These are phyloP conservation scores for Colletotrichum chlorophyti DNA, from an alignment of 2,329 filamentous ascomycete species.

Conservation along the genomic window DNA sequence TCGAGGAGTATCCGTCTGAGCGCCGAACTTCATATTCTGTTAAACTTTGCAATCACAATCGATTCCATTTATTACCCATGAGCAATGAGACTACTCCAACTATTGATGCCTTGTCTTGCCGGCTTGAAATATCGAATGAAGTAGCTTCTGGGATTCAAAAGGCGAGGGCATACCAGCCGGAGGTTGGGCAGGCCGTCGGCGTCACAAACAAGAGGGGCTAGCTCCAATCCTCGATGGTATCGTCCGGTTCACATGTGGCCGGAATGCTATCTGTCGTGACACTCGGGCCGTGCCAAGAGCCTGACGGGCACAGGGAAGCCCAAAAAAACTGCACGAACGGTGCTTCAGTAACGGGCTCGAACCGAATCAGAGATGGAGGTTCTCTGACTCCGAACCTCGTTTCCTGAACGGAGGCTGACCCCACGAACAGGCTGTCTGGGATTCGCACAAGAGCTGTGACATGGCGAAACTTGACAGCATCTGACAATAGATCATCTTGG, in stretches of 20 bases:
- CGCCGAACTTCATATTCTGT: too few species aligned
- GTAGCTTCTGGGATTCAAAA: not conserved
- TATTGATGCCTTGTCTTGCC: too few species aligned
- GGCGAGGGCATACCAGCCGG: conserved; percentile 41
- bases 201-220: conserved; percentile 63
- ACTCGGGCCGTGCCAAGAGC: conserved; percentile 68
- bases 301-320: conserved; percentile 67
- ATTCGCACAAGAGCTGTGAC: conserved; percentile 69
- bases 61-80: too few species aligned
- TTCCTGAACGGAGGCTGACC: conserved; percentile 71
- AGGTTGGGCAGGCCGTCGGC: conserved; percentile 62
- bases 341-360: conserved; percentile 69
- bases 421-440: conserved; percentile 70
- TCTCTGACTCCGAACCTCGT: conserved; percentile 70
- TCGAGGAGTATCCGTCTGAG: too few species aligned
- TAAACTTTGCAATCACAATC: too few species aligned
- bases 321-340: conserved; percentile 67
- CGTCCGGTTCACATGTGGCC: too few species aligned
- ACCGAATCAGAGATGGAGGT: conserved; percentile 73
- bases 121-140: too few species aligned
- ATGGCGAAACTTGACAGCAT: conserved; percentile 74
- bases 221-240: conserved; percentile 61
- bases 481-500: conserved; percentile 70
- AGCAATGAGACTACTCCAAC: conserved; percentile 15
- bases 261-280: not conserved